Conservation (phyloP, 139 green algal species). For the Chlamydomonas applanata region DNA sequence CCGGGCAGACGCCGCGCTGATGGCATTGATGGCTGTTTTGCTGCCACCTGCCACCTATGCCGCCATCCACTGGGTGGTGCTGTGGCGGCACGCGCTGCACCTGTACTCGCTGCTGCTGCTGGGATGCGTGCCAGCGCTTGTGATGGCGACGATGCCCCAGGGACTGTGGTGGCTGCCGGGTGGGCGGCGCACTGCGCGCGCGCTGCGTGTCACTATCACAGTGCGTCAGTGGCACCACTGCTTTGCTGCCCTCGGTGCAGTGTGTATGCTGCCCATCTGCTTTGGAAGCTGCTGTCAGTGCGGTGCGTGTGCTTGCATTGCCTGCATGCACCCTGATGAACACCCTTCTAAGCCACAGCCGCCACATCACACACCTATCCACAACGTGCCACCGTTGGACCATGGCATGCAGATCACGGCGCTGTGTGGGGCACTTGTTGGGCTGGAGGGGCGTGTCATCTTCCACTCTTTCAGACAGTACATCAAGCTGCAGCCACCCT, state of each 20-base stretch:
- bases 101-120: constrained; percentile 77
- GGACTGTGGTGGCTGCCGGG: constrained; percentile 82
- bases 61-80: constrained; percentile 55
- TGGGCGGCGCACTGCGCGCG: background rate
- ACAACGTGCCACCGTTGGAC: background rate
- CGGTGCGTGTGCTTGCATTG: too few relatives aligned
- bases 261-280: too few relatives aligned
- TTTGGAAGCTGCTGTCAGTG: too few relatives aligned
- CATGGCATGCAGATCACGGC: constrained; percentile 27
- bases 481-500: constrained; percentile 83
- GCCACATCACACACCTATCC: background rate
- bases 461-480: constrained; percentile 90
- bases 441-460: constrained; percentile 86
- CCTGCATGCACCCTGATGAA: too few relatives aligned
- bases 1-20: constrained; percentile 40
- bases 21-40: constrained; percentile 48
- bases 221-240: too few relatives aligned
- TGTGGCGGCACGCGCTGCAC: constrained; percentile 53
- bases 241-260: too few relatives aligned
- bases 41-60: constrained; percentile 66
- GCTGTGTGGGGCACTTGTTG: constrained; percentile 55
- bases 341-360: too few relatives aligned
- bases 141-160: constrained; percentile 56
- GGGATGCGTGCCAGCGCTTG: constrained; percentile 48
- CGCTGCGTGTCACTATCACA: background rate